Percentiles rank a stretch among this genome's conserved stretches.
Evolutionary conservation across 306 rosid species (phyloP).

Genomic region (Hippophae rhamnoides): DNA sequence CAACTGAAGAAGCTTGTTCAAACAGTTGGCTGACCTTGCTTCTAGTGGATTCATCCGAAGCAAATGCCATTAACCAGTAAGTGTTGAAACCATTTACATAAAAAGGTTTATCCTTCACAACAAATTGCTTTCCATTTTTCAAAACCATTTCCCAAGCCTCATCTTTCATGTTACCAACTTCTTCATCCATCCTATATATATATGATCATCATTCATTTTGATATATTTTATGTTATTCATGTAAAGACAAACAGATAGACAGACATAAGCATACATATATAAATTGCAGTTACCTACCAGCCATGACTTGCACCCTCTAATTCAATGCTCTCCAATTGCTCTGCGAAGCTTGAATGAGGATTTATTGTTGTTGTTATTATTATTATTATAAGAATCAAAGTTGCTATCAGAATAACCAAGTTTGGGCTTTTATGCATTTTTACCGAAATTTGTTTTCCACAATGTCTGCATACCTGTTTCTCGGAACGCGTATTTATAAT

Average conservation of each 20-base stretch:
- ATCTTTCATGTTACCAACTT: conserved; percentile 20
- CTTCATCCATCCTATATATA: conserved; percentile 30
- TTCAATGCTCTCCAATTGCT: conserved; percentile 28
- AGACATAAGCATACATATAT: not conserved
- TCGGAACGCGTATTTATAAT: conserved; percentile 26
- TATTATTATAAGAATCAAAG: conserved; percentile 24
- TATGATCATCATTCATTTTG: not conserved
- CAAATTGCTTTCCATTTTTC: conserved; percentile 82
- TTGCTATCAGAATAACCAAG: conserved; percentile 22
- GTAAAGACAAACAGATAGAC: no score
- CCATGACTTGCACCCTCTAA: conserved; percentile 28
- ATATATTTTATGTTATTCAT: not conserved
- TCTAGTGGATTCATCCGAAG: conserved; percentile 79
- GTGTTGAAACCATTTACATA: conserved; percentile 95
- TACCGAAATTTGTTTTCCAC: no score
- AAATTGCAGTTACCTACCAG: conserved; percentile 16
- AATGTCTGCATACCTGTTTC: conserved; percentile 1
- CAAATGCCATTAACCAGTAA: conserved; percentile 89
- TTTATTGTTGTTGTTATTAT: conserved; percentile 4
- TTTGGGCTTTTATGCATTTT: not conserved
- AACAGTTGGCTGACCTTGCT: conserved; percentile 73
- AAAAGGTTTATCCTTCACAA: conserved; percentile 63
- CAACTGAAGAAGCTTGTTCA: conserved; percentile 66
- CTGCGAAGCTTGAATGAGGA: conserved; percentile 24
- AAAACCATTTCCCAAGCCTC: conserved; percentile 66